These are phyloP conservation scores for Blastobotrys elegans DNA, from an alignment of 1,139 yeast species.

Conservation along the genomic window DNA sequence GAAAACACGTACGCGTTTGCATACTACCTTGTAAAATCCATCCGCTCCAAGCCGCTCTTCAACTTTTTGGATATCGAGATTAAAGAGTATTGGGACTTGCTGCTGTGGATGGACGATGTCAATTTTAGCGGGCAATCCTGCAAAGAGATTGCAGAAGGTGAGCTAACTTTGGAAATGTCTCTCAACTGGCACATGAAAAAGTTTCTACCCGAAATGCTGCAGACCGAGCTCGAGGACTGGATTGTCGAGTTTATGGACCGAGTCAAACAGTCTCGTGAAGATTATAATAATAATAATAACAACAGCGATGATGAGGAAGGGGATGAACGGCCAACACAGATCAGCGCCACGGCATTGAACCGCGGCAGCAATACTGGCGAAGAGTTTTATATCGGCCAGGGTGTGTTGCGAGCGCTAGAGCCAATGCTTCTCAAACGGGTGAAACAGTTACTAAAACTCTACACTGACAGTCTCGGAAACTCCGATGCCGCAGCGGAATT, in stretches of 20 bases:
- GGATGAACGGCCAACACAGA: slow-evolving; percentile 52
- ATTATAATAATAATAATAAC: slow-evolving; percentile 36
- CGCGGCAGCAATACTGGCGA: slow-evolving; percentile 12
- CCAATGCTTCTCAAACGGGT: slow-evolving; percentile 64
- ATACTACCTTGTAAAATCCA: slow-evolving; percentile 75
- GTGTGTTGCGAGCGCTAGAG: slow-evolving; percentile 46
- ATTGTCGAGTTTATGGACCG: slow-evolving; percentile 69
- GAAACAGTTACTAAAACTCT: slow-evolving; percentile 58
- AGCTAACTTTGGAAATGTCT: slow-evolving; percentile 53
- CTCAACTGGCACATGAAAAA: slow-evolving; percentile 79
- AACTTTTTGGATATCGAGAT: slow-evolving; percentile 74
- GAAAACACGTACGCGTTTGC: slow-evolving; percentile 92
- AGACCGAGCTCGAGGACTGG: slow-evolving; percentile 87
- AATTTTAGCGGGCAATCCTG: slow-evolving; percentile 86
- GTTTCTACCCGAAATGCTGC: slow-evolving; percentile 70
- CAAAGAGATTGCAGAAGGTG: slow-evolving; percentile 34
- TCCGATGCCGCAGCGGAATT: slow-evolving; percentile 62
- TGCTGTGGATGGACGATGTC: slow-evolving; percentile 91
- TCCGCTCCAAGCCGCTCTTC: slow-evolving; percentile 77
- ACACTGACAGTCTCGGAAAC: slow-evolving; percentile 67
- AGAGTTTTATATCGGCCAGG: slow-evolving; percentile 27
- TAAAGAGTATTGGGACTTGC: slow-evolving; percentile 79
- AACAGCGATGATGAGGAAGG: slow-evolving; percentile 40
- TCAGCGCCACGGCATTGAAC: slow-evolving; percentile 36
- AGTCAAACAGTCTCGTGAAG: slow-evolving; percentile 47